These are phyloP conservation scores for Tubosaeta brunneosetosa DNA, from an alignment of 768 basidiomycete species.

Conservation along the genomic window DNA sequence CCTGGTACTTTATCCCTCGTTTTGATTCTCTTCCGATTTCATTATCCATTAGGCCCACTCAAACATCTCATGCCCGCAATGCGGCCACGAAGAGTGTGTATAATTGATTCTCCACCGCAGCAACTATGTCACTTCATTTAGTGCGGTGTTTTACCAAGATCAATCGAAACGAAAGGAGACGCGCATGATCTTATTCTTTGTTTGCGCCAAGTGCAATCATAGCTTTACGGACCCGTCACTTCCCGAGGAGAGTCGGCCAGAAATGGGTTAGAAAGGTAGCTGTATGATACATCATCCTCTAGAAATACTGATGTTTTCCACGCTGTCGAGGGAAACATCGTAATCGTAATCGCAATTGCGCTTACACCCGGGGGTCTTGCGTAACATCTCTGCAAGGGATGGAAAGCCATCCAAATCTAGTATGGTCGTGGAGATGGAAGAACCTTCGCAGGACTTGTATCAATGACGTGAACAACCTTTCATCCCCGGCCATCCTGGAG, in stretches of 20 bases:
- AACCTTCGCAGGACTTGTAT: background rate
- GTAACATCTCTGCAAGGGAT: background rate
- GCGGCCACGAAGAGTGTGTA: conserved; percentile 79
- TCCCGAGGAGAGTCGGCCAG: conserved; percentile 39
- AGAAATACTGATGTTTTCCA: conserved; percentile 2
- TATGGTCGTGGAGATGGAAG: background rate
- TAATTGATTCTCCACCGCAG: background rate
- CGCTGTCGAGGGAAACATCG: background rate
- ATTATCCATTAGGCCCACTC: conserved; percentile 60
- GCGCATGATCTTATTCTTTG: conserved; percentile 89
- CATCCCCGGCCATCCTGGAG: background rate
- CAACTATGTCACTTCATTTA: conserved; percentile 30
- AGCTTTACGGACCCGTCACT: conserved; percentile 69
- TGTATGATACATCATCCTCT: background rate
- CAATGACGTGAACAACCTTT: background rate
- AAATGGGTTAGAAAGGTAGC: conserved; percentile 19
- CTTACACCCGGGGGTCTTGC: background rate
- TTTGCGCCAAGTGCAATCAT: conserved; percentile 78
- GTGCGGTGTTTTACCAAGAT: conserved; percentile 93
- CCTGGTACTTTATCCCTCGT: conserved; percentile 45
- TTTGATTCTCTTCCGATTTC: background rate
- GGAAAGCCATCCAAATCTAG: background rate
- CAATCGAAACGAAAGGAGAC: conserved; percentile 97
- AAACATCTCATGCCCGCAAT: conserved; percentile 77
- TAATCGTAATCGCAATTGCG: background rate